These are phyloP conservation scores for Daldinia vernicosa DNA, from an alignment of 495 filamentous ascomycete species.

Conservation along the genomic window DNA sequence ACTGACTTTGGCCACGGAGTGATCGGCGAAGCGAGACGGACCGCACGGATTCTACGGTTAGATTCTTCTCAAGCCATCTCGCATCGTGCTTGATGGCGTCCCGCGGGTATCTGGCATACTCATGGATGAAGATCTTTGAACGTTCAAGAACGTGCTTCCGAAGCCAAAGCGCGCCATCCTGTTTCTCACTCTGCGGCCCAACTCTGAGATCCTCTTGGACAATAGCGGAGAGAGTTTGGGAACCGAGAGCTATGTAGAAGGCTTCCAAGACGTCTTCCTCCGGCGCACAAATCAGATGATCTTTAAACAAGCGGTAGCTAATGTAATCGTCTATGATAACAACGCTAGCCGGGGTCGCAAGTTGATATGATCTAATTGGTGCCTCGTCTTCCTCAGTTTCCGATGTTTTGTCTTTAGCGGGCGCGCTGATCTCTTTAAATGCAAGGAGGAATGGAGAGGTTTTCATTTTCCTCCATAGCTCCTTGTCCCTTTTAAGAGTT, in stretches of 20 bases:
- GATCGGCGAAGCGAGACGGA: constrained; percentile 78
- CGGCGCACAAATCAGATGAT: constrained; percentile 80
- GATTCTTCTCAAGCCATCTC: constrained; percentile 87
- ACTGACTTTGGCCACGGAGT: constrained; percentile 70
- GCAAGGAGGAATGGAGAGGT: constrained; percentile 80
- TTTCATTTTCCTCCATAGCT: constrained; percentile 78
- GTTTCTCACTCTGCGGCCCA: constrained; percentile 57
- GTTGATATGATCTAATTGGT: constrained; percentile 77
- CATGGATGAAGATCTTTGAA: constrained; percentile 85
- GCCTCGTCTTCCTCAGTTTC: constrained; percentile 74
- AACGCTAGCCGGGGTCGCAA: constrained; percentile 73
- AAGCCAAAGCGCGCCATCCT: constrained; percentile 63
- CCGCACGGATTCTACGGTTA: constrained; percentile 78
- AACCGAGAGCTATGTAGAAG: constrained; percentile 77
- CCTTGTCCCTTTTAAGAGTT: constrained; percentile 77
- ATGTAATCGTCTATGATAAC: constrained; percentile 88
- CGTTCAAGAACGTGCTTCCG: constrained; percentile 85
- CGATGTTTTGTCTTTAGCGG: constrained; percentile 56
- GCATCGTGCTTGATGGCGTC: constrained; percentile 81
- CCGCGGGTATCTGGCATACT: constrained; percentile 64
- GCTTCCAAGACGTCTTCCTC: constrained; percentile 86
- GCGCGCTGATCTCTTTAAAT: constrained; percentile 72
- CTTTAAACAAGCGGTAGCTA: constrained; percentile 83
- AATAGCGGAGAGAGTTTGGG: constrained; percentile 63
- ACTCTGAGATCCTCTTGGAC: constrained; percentile 69